Conservation (phyloP, 805 yeast genomes). For the Candida pseudoglaebosa region DNA sequence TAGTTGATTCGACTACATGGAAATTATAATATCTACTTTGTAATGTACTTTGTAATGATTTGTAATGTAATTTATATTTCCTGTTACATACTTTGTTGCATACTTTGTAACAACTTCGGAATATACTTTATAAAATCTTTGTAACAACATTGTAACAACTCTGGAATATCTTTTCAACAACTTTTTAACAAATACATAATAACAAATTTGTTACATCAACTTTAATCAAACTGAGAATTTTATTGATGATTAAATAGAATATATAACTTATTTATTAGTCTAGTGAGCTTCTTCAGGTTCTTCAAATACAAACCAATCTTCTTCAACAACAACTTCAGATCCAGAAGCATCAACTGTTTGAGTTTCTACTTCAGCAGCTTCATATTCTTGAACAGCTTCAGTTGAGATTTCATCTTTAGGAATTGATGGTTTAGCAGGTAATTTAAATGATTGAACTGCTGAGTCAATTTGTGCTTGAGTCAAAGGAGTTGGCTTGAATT, state of each 20-base stretch:
- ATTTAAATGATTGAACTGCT: slow-evolving; percentile 76
- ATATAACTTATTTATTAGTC: slow-evolving; percentile 5
- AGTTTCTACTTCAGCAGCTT: slow-evolving; percentile 71
- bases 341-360: slow-evolving; percentile 28
- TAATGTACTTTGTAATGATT: no score
- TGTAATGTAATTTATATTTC: no score
- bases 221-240: no score
- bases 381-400: slow-evolving; percentile 67
- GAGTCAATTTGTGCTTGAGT: slow-evolving; percentile 72
- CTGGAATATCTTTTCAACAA: no score
- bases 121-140: no score
- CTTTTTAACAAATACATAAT: no score
- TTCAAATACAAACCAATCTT: slow-evolving; percentile 80
- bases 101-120: no score
- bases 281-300: slow-evolving; percentile 49
- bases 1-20: no score
- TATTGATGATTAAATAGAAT: not conserved
- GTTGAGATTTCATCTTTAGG: slow-evolving; percentile 72
- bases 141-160: no score
- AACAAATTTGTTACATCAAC: not conserved
- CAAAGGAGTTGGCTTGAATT: slow-evolving; percentile 79
- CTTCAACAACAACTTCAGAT: slow-evolving; percentile 46
- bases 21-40: no score
- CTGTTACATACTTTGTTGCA: no score
- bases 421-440: slow-evolving; percentile 72